These are phyloP conservation scores for Cephaloascus fragrans DNA, from an alignment of 805 yeast genomes.

Conservation along the genomic window DNA sequence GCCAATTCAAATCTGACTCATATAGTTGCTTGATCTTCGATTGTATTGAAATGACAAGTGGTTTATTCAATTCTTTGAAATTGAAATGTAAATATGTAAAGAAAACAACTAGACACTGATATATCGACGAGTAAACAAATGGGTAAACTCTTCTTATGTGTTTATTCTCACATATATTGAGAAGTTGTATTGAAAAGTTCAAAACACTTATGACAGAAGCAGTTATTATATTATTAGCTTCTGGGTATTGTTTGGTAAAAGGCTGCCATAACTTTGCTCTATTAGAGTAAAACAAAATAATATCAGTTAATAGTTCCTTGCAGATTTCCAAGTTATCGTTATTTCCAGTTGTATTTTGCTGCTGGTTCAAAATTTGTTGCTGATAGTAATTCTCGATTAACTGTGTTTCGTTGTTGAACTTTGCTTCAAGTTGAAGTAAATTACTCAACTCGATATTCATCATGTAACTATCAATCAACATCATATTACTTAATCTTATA, in stretches of 20 bases:
- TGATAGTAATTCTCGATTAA: slow-evolving; percentile 11
- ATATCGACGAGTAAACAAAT: slow-evolving; percentile 36
- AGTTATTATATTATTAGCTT: slow-evolving; percentile 25
- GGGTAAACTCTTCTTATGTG: slow-evolving; percentile 31
- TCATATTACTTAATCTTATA: slow-evolving; percentile 35
- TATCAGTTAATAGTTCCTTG: slow-evolving; percentile 31
- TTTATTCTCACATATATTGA: slow-evolving; percentile 20
- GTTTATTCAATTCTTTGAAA: slow-evolving; percentile 14
- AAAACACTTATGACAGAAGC: slow-evolving; percentile 27
- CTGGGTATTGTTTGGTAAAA: slow-evolving; percentile 26
- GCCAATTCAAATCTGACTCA: neutral
- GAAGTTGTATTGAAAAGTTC: slow-evolving; percentile 22
- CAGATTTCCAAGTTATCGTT: slow-evolving; percentile 17
- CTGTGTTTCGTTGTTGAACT: slow-evolving; percentile 32
- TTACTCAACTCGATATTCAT: slow-evolving; percentile 31
- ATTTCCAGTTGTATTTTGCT: slow-evolving; percentile 2
- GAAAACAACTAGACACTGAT: slow-evolving; percentile 42
- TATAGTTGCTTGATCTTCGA: slow-evolving; percentile 1
- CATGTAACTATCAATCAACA: slow-evolving; percentile 43
- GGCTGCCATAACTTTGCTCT: slow-evolving; percentile 44
- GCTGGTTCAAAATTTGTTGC: slow-evolving; percentile 5
- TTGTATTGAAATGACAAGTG: neutral
- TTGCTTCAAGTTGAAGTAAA: slow-evolving; percentile 26
- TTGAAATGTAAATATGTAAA: slow-evolving; percentile 38
- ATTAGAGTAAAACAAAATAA: slow-evolving; percentile 37